Conservation (phyloP, 2,329 filamentous ascomycete species). For the Xylaria sp. region DNA sequence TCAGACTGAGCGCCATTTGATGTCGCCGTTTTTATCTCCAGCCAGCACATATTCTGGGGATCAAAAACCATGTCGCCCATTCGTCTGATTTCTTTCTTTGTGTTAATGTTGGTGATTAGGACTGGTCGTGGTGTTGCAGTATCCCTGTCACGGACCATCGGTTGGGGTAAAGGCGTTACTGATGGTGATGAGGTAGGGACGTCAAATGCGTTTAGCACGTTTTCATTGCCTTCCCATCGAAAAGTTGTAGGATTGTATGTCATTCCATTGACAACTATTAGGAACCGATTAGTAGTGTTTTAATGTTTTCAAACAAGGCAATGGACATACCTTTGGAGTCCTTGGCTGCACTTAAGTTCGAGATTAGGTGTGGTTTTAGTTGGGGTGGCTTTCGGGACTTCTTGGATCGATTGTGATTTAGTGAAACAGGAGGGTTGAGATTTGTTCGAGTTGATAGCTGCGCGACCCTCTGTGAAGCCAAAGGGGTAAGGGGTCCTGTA, state of each 20-base stretch:
- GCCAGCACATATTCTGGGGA: slow-evolving; percentile 96
- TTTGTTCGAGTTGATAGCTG: slow-evolving; percentile 63
- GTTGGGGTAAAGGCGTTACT: slow-evolving; percentile 57
- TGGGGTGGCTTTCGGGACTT: slow-evolving; percentile 68
- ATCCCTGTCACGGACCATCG: slow-evolving; percentile 65
- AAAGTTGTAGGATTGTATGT: slow-evolving; percentile 88
- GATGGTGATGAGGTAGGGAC: slow-evolving; percentile 65
- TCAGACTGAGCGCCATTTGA: slow-evolving; percentile 60
- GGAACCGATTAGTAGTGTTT: background rate
- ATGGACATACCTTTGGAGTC: slow-evolving; percentile 78
- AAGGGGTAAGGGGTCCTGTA: slow-evolving; percentile 62
- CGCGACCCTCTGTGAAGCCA: slow-evolving; percentile 65
- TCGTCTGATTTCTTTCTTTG: slow-evolving; percentile 87
- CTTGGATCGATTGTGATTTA: slow-evolving; percentile 60
- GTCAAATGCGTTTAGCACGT: slow-evolving; percentile 82
- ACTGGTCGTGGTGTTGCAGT: slow-evolving; percentile 72
- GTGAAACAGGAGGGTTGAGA: slow-evolving; percentile 58
- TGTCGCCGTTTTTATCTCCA: slow-evolving; percentile 74
- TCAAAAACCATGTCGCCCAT: slow-evolving; percentile 99
- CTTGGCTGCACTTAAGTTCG: slow-evolving; percentile 78
- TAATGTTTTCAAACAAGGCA: background rate
- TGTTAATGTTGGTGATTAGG: slow-evolving; percentile 89
- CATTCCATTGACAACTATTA: slow-evolving; percentile 89
- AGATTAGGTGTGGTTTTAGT: slow-evolving; percentile 86
- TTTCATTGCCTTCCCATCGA: slow-evolving; percentile 97